phyloP scores from a whole-genome alignment of 2,329 filamentous ascomycete genomes.

The Aspergillus floridensis region DNA sequence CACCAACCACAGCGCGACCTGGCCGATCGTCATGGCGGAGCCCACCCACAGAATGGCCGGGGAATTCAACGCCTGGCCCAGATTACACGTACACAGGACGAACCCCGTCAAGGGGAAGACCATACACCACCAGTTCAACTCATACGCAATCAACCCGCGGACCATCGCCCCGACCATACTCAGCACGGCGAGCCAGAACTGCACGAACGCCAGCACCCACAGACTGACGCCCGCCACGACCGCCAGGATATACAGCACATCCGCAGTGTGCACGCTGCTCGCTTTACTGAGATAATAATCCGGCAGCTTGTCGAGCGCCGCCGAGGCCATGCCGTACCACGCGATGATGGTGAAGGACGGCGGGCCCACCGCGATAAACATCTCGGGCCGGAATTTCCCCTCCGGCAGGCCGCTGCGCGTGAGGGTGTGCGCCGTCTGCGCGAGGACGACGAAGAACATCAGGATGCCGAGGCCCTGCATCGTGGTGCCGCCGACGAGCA shows the following conservation, averaged over 20 bases:
- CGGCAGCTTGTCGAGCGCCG: constrained; percentile 32
- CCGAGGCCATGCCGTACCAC: constrained; percentile 48
- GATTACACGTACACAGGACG: constrained; percentile 42
- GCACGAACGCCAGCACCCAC: constrained; percentile 52
- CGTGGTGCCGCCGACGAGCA: constrained; percentile 45
- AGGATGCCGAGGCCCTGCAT: constrained; percentile 49
- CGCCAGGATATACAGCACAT: constrained; percentile 42
- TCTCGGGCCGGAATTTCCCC: constrained; percentile 43
- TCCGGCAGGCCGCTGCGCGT: constrained; percentile 45
- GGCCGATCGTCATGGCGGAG: constrained; percentile 9
- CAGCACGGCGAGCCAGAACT: constrained; percentile 47
- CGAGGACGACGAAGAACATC: constrained; percentile 46
- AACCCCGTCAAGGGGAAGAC: constrained; percentile 46
- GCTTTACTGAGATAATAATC: constrained; percentile 29
- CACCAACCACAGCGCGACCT: constrained; percentile 10
- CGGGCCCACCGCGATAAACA: constrained; percentile 55
- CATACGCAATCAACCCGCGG: constrained; percentile 3
- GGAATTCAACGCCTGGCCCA: constrained; percentile 36
- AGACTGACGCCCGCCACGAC: constrained; percentile 46
- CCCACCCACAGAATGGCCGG: constrained; percentile 29
- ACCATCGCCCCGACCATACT: constrained; percentile 30
- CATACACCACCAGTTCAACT: constrained; percentile 21
- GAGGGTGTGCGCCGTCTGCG: constrained; percentile 43
- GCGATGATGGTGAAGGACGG: constrained; percentile 45
- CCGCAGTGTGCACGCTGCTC: constrained; percentile 29